Percentiles rank a stretch among this genome's conserved stretches.
Evolutionary conservation across 805 yeast species (phyloP).

Genomic region (Suhomyces emberorum): DNA sequence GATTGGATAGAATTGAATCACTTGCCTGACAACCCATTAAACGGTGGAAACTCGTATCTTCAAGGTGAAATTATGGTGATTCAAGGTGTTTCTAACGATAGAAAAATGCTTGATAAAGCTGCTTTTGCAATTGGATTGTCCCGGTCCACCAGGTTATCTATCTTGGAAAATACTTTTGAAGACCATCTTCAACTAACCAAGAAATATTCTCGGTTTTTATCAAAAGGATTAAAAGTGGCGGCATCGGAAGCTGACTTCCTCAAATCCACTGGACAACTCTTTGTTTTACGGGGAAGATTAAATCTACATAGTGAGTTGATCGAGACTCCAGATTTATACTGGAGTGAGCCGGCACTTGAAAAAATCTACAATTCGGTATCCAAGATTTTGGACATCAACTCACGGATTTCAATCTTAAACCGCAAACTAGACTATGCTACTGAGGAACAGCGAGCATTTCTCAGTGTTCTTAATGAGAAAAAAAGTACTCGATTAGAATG

Average conservation of each 20-base stretch:
- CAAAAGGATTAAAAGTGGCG: constrained; percentile 51
- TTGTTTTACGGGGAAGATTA: constrained; percentile 75
- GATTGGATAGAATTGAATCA: constrained; percentile 58
- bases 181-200: constrained; percentile 61
- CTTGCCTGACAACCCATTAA: constrained; percentile 19
- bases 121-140: constrained; percentile 89
- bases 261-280: constrained; percentile 67
- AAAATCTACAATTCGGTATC: constrained; percentile 70
- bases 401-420: constrained; percentile 76
- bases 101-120: constrained; percentile 67
- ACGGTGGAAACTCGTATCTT: constrained; percentile 39
- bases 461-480: constrained; percentile 71
- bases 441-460: constrained; percentile 77
- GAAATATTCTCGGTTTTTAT: constrained; percentile 60
- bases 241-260: constrained; percentile 59
- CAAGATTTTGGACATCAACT: constrained; percentile 66
- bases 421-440: constrained; percentile 86
- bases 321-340: constrained; percentile 89
- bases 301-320: constrained; percentile 84
- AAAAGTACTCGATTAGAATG: constrained; percentile 78
- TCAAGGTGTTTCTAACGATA: constrained; percentile 45
- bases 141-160: constrained; percentile 80
- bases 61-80: constrained; percentile 70
- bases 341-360: constrained; percentile 89
- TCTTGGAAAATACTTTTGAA: constrained; percentile 72